Conservation (phyloP, 208 protist species). For the Trypanosoma melophagium region DNA sequence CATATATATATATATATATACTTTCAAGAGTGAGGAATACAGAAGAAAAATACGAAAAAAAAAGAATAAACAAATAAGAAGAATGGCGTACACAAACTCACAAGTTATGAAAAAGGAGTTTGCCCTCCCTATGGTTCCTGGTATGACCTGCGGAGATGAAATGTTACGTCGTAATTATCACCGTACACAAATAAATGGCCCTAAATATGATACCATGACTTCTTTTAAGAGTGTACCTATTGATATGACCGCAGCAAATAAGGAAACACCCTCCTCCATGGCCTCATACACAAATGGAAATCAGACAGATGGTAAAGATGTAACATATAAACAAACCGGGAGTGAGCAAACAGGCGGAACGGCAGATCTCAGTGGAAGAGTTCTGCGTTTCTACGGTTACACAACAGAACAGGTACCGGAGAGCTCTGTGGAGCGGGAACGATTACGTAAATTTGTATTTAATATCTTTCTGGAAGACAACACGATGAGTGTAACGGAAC, state of each 20-base stretch:
- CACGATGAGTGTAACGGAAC: constrained; percentile 95
- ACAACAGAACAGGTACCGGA: constrained; percentile 95
- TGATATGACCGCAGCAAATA: constrained; percentile 44
- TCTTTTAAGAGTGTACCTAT: constrained; percentile 52
- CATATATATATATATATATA: constrained; percentile 15
- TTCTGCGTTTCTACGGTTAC: constrained; percentile 95
- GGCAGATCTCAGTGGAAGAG: constrained; percentile 63
- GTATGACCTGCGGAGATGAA: constrained; percentile 84
- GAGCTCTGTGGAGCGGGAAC: constrained; percentile 86
- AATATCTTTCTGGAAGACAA: constrained; percentile 96
- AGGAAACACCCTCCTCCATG: constrained; percentile 29
- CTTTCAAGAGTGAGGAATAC: too few species aligned
- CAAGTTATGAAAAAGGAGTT: constrained; percentile 89
- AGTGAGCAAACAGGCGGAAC: constrained; percentile 6
- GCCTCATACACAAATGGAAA: constrained; percentile 22
- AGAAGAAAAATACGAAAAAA: background rate
- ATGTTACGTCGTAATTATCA: constrained; percentile 91
- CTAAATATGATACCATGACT: constrained; percentile 44
- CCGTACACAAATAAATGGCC: constrained; percentile 62
- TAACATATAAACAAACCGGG: constrained; percentile 1
- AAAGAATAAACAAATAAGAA: constrained; percentile 10
- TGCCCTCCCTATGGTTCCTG: constrained; percentile 88
- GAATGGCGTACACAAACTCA: constrained; percentile 78
- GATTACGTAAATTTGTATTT: constrained; percentile 90
- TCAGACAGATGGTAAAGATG: constrained; percentile 13